Evolutionary conservation across 257 asterid genomes (phyloP).

Genomic region (Penstemon newberryi): DNA sequence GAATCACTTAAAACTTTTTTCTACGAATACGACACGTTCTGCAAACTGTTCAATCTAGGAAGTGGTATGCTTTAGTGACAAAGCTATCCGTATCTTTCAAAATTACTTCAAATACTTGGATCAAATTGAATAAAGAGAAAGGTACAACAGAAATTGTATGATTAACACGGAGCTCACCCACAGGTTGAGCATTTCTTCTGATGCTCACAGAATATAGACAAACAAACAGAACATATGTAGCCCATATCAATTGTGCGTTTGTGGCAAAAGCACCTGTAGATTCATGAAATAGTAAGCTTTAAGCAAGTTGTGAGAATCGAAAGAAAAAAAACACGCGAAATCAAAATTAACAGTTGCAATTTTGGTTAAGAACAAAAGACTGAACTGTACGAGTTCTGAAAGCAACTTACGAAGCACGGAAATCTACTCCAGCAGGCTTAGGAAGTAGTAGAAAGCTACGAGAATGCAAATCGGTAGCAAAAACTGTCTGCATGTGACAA

Average conservation of each 20-base stretch:
- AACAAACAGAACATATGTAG: conserved; percentile 87
- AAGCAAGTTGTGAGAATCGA: background rate
- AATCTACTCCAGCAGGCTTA: conserved; percentile 92
- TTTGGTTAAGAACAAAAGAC: conserved; percentile 8
- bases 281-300: conserved; percentile 1
- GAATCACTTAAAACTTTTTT: too few relatives aligned
- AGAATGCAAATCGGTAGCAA: conserved; percentile 88
- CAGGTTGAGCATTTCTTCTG: conserved; percentile 91
- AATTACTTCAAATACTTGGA: too few relatives aligned
- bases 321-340: background rate
- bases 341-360: background rate
- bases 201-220: conserved; percentile 90
- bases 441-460: conserved; percentile 84
- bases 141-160: background rate
- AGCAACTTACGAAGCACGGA: conserved; percentile 92
- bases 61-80: too few relatives aligned
- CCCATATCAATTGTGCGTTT: conserved; percentile 91
- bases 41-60: too few relatives aligned
- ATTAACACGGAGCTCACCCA: conserved; percentile 57
- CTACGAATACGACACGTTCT: too few relatives aligned
- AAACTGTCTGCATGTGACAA: conserved; percentile 64
- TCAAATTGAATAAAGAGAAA: too few relatives aligned
- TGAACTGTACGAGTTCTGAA: conserved; percentile 15
- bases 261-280: conserved; percentile 92
- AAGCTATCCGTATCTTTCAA: too few relatives aligned